These are phyloP conservation scores for Conticribra weissflogii DNA, from an alignment of 108 stramenopile species.

Conservation along the genomic window DNA sequence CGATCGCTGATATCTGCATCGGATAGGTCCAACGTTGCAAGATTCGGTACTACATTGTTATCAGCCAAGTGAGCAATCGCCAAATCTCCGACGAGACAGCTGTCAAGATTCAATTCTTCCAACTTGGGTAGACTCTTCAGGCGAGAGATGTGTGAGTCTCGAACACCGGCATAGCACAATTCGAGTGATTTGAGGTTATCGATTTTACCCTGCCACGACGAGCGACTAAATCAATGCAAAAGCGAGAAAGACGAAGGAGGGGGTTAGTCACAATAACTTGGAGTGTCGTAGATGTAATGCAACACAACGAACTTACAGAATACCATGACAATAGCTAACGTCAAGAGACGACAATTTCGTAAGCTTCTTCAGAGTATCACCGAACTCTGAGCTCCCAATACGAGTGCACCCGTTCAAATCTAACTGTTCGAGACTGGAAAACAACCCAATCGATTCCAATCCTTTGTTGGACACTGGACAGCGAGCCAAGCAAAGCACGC, in stretches of 20 bases:
- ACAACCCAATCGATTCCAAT: slow-evolving; percentile 45
- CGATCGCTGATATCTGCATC: slow-evolving; percentile 83
- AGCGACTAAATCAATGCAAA: slow-evolving; percentile 49
- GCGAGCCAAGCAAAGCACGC: slow-evolving; percentile 70
- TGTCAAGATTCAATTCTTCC: slow-evolving; percentile 83
- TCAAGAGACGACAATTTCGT: slow-evolving; percentile 48
- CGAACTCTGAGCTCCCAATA: slow-evolving; percentile 66
- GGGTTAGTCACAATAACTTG: too few species aligned
- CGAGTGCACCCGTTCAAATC: slow-evolving; percentile 79
- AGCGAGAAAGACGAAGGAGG: too few species aligned
- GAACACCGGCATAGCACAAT: slow-evolving; percentile 76
- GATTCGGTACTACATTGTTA: slow-evolving; percentile 79
- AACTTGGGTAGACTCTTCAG: slow-evolving; percentile 62
- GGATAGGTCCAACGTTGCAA: slow-evolving; percentile 70
- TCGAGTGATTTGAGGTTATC: slow-evolving; percentile 64
- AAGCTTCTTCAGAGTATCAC: slow-evolving; percentile 55
- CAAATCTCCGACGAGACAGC: slow-evolving; percentile 75
- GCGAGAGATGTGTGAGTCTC: slow-evolving; percentile 66
- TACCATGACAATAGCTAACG: slow-evolving; percentile 79
- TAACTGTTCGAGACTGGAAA: slow-evolving; percentile 61
- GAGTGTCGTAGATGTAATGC: background rate
- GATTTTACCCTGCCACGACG: slow-evolving; percentile 89
- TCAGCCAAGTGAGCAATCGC: slow-evolving; percentile 77
- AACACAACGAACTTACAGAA: slow-evolving; percentile 60
- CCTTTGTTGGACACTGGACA: slow-evolving; percentile 72